Evolutionary conservation across 2,329 filamentous ascomycete genomes (phyloP), one percentile per base, ranked within the genome.

Genomic region (Colletotrichum chlorophyti): DNA sequence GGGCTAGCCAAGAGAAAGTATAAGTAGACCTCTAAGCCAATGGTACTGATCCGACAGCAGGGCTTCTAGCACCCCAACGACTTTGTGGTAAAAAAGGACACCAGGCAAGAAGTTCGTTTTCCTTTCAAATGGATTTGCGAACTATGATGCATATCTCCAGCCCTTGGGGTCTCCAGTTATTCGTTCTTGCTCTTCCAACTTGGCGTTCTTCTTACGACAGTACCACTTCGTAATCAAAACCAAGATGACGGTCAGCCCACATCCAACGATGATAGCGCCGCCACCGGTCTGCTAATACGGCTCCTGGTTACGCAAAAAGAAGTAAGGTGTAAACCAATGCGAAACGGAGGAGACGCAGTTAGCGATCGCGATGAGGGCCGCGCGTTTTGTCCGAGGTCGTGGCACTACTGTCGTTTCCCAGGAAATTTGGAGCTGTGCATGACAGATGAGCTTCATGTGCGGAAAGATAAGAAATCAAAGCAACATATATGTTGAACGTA

Each of bases 341-440:
- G 70, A 73, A 1, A 70, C 65, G 5, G 72, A 71, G n/a, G 69
- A 73, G 1, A 76, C 69, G 29, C 70, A 74, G 45, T 78, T 77
- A 5, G 75, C 74, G 40, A 76, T 75, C 1, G 76, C 75, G 43
- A 78, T 74, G 1, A 78, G 69, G 0, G 75, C 76, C 0, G 76
- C 76, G 31, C 72, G 69, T 55, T 78, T 78, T 10, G 68, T 74
- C 1, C 74, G 68, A 0, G 76, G 75, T 0, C 70, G 67, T 2
- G 76, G 75, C 0, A 78, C 74, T 0, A 76, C 67, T 0, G 73
- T 76, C 0, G 75, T 76, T 46, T 77, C 74, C 75, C 75, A 78
- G 0, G 73, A 72, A 1, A 77, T 65, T 59, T 76, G 74, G 29
- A 77, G 62, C 53, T 61, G 24, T 19, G 10, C 26, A 7, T 15